These are phyloP conservation scores for Beauveria scarabaeidicola DNA, from an alignment of 2,329 filamentous ascomycete species.

Conservation along the genomic window DNA sequence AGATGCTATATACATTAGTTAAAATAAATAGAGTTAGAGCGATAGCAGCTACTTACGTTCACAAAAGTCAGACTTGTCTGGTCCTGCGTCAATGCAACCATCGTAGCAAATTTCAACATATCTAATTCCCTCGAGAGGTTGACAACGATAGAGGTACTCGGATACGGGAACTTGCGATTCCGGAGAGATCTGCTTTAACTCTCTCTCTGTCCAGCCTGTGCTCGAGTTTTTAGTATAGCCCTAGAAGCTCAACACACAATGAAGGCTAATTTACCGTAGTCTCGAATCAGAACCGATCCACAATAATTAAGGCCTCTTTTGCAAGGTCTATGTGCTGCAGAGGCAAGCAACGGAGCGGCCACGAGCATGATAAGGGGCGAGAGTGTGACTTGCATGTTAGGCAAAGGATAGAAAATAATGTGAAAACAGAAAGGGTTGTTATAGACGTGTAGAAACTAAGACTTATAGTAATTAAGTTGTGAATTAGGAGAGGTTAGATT, in stretches of 20 bases:
- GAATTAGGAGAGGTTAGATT: no score
- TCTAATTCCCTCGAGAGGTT: background rate
- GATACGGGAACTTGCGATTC: background rate
- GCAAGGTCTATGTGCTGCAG: background rate
- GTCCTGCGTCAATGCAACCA: background rate
- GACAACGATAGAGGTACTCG: background rate
- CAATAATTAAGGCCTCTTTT: background rate
- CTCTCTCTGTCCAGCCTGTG: background rate
- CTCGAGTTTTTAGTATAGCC: no score
- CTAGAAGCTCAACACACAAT: no score
- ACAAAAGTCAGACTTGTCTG: background rate
- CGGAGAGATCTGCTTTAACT: background rate
- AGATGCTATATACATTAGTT: background rate
- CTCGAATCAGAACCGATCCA: background rate
- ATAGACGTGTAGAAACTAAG: no score
- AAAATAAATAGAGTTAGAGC: background rate
- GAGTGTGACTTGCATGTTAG: background rate
- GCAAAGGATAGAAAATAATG: no score
- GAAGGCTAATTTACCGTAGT: background rate
- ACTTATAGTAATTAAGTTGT: no score
- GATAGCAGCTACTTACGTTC: background rate
- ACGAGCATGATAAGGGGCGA: background rate
- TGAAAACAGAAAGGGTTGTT: no score
- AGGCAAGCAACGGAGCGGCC: background rate
- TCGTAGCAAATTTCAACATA: background rate